Base-by-base conservation (phyloP, 805 yeast species). In the Ogataea sp. region DNA sequence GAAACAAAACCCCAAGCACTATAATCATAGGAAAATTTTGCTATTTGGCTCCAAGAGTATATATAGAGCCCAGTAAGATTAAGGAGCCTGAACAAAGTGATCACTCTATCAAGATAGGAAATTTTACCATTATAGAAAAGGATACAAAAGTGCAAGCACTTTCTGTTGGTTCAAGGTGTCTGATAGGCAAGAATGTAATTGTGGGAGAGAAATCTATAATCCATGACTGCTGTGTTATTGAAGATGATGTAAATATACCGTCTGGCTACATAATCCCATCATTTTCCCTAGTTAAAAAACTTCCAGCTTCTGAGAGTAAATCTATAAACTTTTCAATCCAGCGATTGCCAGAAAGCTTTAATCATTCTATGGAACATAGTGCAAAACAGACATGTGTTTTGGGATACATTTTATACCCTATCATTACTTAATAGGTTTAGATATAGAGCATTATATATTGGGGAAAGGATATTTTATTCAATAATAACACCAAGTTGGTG, bases 221-320 rank as follows among this genome's bases (percentile, higher is more conserved):
- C 13, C 66, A 73, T 48, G 83, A 76, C 37, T 72, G 80, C 48
- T 72, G 77, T 40, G 43, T 71, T 3, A 59, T 77, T 3, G 62
- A 65, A 18, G 56, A 62, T 37, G 65, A 65, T 13, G 61, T 71
- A 0, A 43, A 46, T 2, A 45, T 77, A 2, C 76, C 78, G 0
- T 56, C 63, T 2, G 61, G 59, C 14, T 53, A 54, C 42, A 65
- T 69, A 20, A 60, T 75, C n/a, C 78, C 82, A 3, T 75, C 80
- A 0, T 75, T 66, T 44, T 64, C 73, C 28, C 55, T 63, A 23
- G 79, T 74, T 15, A 40, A 20, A 31, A 18, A 23, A 23, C 11
- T 8, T 23, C 11, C 11, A 23, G 10, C 26, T 11, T 23, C 26
- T 8, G 29, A 26, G 6, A 13, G 13, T 14, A 9, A 26, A 10